These are phyloP conservation scores for Rhododendron simsii DNA, from an alignment of 148 eudicot species.

Conservation along the genomic window DNA sequence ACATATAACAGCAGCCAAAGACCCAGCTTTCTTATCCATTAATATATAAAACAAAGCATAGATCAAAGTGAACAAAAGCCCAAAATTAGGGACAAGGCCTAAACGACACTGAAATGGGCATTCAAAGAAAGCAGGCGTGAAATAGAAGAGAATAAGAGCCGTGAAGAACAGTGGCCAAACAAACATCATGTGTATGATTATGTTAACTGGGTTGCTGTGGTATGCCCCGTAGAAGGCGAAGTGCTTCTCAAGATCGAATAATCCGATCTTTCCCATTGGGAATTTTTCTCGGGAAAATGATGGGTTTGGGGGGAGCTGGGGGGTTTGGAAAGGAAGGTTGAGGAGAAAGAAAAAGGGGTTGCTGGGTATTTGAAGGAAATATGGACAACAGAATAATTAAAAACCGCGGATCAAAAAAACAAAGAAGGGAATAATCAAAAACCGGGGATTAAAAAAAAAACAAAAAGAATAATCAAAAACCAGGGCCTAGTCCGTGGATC, in stretches of 20 bases:
- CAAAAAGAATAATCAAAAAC: too few relatives aligned
- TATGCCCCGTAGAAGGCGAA: conserved; percentile 1
- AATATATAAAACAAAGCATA: not conserved
- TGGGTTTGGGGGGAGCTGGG: not conserved
- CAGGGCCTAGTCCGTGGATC: not conserved
- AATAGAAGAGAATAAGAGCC: not conserved
- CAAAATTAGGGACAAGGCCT: not conserved
- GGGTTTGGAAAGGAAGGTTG: not conserved
- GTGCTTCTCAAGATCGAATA: not conserved
- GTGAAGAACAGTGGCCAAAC: not conserved
- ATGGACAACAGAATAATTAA: not conserved
- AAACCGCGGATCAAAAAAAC: not conserved
- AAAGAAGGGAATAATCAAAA: too few relatives aligned
- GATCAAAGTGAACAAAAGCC: not conserved
- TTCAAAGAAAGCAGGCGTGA: not conserved
- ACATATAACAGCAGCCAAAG: not conserved
- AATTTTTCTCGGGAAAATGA: not conserved
- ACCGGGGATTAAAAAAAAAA: not conserved
- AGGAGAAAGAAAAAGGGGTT: not conserved
- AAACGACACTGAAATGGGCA: not conserved
- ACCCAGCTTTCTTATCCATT: conserved; percentile 2
- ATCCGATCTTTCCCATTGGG: not conserved
- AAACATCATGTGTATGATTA: not conserved
- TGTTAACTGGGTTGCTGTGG: not conserved
- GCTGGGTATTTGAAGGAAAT: not conserved